A percentile compares a stretch with the other conserved stretches of the same genome.
phyloP scores from a whole-genome alignment of 2,329 filamentous ascomycete species.

The Scortechinia acanthostroma region DNA sequence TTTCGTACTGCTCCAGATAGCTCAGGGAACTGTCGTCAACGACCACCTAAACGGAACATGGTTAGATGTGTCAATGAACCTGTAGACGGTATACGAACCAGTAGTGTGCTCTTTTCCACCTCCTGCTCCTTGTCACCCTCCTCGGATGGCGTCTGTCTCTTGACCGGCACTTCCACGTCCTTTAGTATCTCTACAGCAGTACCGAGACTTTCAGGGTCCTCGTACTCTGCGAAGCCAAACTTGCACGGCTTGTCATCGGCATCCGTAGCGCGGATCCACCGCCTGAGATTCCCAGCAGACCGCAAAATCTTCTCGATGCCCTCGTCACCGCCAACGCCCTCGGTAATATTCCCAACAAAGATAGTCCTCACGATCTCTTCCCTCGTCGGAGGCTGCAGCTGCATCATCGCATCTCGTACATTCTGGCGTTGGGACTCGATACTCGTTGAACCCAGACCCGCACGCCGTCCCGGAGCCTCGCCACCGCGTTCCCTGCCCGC shows the following conservation, averaged over 20 bases:
- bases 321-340: constrained; percentile 69
- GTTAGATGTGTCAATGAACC: constrained; percentile 45
- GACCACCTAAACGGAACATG: constrained; percentile 63
- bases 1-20: constrained; percentile 77
- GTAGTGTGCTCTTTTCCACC: constrained; percentile 21
- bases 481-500: constrained; percentile 34
- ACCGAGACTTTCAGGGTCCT: constrained; percentile 80
- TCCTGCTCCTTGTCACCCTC: constrained; percentile 27
- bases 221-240: constrained; percentile 94
- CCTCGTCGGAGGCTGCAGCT: constrained; percentile 72
- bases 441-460: constrained; percentile 43
- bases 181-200: constrained; percentile 78
- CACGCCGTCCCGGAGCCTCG: constrained; percentile 24
- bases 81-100: constrained; percentile 22
- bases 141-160: constrained; percentile 53
- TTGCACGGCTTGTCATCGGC: constrained; percentile 73
- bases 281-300: constrained; percentile 70
- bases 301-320: constrained; percentile 72
- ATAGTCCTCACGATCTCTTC: constrained; percentile 90
- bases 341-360: constrained; percentile 80
- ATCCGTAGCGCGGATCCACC: constrained; percentile 76
- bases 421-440: constrained; percentile 62
- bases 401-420: constrained; percentile 62
- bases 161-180: constrained; percentile 74
- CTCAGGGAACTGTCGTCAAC: constrained; percentile 78